phyloP scores from a whole-genome alignment of 163 green algal genomes.

The Chloroidium sp. region DNA sequence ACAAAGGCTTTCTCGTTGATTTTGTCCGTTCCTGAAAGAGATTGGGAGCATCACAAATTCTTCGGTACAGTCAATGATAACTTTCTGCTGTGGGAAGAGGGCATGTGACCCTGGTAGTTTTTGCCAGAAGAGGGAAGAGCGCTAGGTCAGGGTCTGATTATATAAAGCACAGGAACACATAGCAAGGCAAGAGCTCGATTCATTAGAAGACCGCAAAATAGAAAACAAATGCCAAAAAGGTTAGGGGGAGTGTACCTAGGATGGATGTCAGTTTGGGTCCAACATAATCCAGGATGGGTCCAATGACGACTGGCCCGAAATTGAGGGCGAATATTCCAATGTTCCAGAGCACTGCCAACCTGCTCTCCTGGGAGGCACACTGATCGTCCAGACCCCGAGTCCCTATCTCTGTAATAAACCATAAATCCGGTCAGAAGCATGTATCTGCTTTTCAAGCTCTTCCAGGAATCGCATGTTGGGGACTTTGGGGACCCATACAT shows the following conservation, averaged over 20 bases:
- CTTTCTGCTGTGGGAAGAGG: too few relatives aligned
- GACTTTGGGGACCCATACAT: too few relatives aligned
- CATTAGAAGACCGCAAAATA: too few relatives aligned
- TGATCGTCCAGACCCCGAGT: not conserved
- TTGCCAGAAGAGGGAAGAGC: too few relatives aligned
- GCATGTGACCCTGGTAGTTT: too few relatives aligned
- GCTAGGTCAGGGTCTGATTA: too few relatives aligned
- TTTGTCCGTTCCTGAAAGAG: too few relatives aligned
- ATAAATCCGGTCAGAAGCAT: not conserved
- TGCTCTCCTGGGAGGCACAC: conserved; percentile 31
- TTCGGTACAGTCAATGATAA: too few relatives aligned
- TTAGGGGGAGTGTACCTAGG: conserved; percentile 16
- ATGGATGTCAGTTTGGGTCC: conserved; percentile 46
- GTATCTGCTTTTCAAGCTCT: not conserved
- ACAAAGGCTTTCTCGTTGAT: too few relatives aligned
- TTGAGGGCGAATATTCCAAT: conserved; percentile 54
- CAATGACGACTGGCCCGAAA: conserved; percentile 44
- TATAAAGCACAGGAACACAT: too few relatives aligned
- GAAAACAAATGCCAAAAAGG: not conserved
- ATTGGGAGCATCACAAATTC: too few relatives aligned
- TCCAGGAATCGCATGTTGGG: not conserved
- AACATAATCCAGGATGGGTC: conserved; percentile 38
- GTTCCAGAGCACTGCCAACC: conserved; percentile 44
- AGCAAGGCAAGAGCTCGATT: too few relatives aligned
- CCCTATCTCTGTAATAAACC: not conserved